Evolutionary conservation across 306 rosid species (phyloP).

Genomic region (Begonia loranthoides): DNA sequence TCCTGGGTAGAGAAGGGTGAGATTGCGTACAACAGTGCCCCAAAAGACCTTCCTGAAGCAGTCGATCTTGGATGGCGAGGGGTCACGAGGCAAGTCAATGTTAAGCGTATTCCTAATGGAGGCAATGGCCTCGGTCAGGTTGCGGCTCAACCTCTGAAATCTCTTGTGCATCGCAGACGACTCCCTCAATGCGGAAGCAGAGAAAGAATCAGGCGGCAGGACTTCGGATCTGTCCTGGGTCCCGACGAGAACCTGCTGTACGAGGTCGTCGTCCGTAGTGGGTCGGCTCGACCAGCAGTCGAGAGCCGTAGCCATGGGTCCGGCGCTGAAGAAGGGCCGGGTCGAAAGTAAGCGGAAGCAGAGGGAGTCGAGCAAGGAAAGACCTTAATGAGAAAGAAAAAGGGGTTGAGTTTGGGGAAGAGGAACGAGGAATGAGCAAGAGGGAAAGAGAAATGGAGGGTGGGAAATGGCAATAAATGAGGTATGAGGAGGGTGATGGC

Average conservation of each 20-base stretch:
- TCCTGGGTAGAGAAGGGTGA: conserved; percentile 76
- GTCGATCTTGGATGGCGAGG: conserved; percentile 29
- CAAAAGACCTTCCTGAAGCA: conserved; percentile 52
- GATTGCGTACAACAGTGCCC: conserved; percentile 67
- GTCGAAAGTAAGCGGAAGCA: no score
- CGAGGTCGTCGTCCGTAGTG: conserved; percentile 51
- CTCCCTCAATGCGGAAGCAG: conserved; percentile 17
- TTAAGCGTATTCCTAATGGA: conserved; percentile 64
- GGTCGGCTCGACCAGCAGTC: conserved; percentile 89
- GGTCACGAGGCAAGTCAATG: conserved; percentile 41
- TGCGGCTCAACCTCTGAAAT: conserved; percentile 56
- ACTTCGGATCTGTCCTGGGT: conserved; percentile 56
- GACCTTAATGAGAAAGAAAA: not conserved
- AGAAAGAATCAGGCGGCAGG: conserved; percentile 19
- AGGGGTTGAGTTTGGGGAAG: no score
- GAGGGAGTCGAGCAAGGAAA: not conserved
- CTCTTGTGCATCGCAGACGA: conserved; percentile 69
- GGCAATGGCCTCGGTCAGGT: conserved; percentile 66
- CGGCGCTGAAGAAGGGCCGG: not conserved
- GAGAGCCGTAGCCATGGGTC: conserved; percentile 65
- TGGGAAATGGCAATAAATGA: not conserved
- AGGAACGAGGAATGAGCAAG: no score
- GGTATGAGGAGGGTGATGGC: not conserved
- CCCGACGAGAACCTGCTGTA: conserved; percentile 68
- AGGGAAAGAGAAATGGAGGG: no score